phyloP scores from a whole-genome alignment of 2,329 filamentous ascomycete species.

The Ascomycota sp. region DNA sequence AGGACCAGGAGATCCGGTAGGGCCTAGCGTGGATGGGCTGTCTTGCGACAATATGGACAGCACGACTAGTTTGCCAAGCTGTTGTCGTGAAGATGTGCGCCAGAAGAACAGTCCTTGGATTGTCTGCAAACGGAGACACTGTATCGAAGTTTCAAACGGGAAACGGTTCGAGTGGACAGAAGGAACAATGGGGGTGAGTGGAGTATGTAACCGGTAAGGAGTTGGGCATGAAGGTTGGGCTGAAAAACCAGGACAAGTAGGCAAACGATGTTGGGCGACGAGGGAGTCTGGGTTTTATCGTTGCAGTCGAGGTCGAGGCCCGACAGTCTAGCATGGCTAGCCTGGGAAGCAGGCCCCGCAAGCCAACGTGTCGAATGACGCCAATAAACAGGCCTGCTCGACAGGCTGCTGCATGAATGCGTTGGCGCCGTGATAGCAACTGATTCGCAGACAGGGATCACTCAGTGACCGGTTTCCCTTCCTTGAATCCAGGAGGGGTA shows the following conservation, averaged over 20 bases:
- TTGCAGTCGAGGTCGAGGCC: conserved; percentile 10
- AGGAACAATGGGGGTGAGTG: conserved; percentile 1
- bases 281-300: conserved; percentile 29
- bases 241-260: conserved; percentile 12
- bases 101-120: conserved; percentile 8
- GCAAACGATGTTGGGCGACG: conserved; percentile 15
- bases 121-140: conserved; percentile 1
- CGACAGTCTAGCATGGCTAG: conserved; percentile 4
- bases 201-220: conserved; percentile 6
- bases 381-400: conserved; percentile 16
- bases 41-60: conserved; percentile 6
- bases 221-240: conserved; percentile 20
- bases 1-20: conserved; percentile 9
- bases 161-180: conserved; percentile 2
- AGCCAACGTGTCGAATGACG: conserved; percentile 4
- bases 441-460: conserved; percentile 15
- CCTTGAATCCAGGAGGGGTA: conserved; percentile 15
- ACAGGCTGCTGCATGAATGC: conserved; percentile 24
- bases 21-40: conserved; percentile 7
- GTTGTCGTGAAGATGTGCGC: conserved; percentile 9
- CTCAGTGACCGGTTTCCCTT: conserved; percentile 15
- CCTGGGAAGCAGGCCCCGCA: conserved; percentile 5
- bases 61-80: conserved; percentile 7
- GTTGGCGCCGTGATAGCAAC: conserved; percentile 20
- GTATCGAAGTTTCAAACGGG: conserved; percentile 6